A percentile compares a stretch with the other conserved stretches of the same genome.
Conservation (phyloP, 78 protist genomes). For the Dictyostelium intermedium region DNA sequence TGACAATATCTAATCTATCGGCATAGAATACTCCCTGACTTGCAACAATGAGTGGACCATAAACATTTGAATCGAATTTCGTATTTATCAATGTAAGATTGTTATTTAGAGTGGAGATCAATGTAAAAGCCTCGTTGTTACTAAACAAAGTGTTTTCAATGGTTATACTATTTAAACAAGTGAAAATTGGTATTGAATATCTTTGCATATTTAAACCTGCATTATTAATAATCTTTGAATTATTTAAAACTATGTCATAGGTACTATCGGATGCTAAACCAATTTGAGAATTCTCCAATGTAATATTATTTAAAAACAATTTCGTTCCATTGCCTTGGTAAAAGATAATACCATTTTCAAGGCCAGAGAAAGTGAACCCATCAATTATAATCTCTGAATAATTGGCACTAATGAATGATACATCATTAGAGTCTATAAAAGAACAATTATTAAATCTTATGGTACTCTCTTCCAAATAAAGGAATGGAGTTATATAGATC, state of each 20-base stretch:
- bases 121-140: neutral
- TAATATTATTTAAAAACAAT: neutral
- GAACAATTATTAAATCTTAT: neutral
- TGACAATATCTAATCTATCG: neutral
- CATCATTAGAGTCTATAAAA: neutral
- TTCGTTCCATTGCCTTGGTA: neutral
- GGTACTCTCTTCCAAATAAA: neutral
- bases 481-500: neutral
- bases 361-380: neutral
- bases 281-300: neutral
- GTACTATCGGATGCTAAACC: neutral
- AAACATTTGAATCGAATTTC: neutral
- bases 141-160: neutral
- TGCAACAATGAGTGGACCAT: neutral
- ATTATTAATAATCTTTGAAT: neutral
- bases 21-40: neutral
- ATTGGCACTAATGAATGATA: neutral
- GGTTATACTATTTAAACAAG: neutral
- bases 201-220: neutral
- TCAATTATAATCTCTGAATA: neutral
- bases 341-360: neutral
- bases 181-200: neutral
- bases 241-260: neutral
- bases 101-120: neutral
- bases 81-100: neutral